These are phyloP conservation scores for Schwanniomyces pseudopolymorphus DNA, from an alignment of 805 yeast genomes.

Conservation along the genomic window DNA sequence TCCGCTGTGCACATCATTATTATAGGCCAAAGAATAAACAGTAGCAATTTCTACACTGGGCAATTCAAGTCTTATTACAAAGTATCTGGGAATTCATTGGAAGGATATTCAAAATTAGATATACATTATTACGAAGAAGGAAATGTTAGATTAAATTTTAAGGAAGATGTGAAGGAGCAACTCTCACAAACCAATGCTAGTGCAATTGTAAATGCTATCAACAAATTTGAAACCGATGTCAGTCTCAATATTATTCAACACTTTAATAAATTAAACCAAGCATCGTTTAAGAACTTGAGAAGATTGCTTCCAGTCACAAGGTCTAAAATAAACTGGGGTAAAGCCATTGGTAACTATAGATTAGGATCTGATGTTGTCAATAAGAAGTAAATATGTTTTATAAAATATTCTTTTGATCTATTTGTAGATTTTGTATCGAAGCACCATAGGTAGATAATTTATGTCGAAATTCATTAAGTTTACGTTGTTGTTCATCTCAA, in stretches of 20 bases:
- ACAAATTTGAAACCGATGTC: constrained; percentile 54
- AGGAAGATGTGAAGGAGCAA: constrained; percentile 30
- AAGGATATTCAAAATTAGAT: constrained; percentile 63
- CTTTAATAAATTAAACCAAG: constrained; percentile 73
- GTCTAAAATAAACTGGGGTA: constrained; percentile 93
- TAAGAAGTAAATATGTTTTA: constrained; percentile 15
- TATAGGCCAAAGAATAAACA: constrained; percentile 69
- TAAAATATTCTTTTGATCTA: not conserved
- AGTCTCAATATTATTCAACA: constrained; percentile 61
- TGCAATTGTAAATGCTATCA: constrained; percentile 47
- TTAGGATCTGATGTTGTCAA: constrained; percentile 75
- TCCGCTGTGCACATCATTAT: constrained; percentile 50
- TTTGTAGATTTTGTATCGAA: not conserved
- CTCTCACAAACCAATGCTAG: constrained; percentile 22
- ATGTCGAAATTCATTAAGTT: not conserved
- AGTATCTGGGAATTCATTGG: constrained; percentile 31
- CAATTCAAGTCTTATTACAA: constrained; percentile 75
- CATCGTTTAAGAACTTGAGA: constrained; percentile 78
- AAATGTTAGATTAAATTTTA: constrained; percentile 71
- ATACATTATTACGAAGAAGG: constrained; percentile 97
- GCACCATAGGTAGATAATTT: not conserved
- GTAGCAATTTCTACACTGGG: constrained; percentile 84
- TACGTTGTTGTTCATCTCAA: constrained; percentile 15
- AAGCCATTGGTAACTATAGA: constrained; percentile 84
- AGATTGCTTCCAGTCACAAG: constrained; percentile 91